Percentiles rank a stretch among this genome's conserved stretches.
phyloP scores from a whole-genome alignment of 2,329 filamentous ascomycete genomes.

The Colletotrichum ledebouriae region DNA sequence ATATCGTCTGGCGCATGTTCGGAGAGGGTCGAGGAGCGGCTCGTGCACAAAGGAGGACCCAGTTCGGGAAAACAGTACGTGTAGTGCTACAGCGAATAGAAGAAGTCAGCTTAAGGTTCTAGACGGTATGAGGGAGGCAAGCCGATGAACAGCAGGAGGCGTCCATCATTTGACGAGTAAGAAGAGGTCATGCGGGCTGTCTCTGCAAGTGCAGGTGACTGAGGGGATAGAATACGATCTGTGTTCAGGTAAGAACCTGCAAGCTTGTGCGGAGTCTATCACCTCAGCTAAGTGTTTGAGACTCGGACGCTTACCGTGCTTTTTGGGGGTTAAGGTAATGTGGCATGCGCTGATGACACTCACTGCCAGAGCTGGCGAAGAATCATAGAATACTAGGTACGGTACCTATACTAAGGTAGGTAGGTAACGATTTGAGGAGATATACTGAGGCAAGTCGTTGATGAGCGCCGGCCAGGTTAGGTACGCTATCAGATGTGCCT shows the following conservation, averaged over 20 bases:
- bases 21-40: neutral
- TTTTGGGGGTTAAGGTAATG: neutral
- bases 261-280: slow-evolving; percentile 19
- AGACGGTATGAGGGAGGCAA: neutral
- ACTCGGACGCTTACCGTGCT: neutral
- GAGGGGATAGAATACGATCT: slow-evolving; percentile 3
- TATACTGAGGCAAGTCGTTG: too few species aligned
- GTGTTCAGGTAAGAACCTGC: slow-evolving; percentile 5
- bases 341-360: slow-evolving; percentile 4
- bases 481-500: neutral
- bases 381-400: neutral
- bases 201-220: slow-evolving; percentile 30
- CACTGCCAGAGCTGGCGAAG: neutral
- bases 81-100: neutral
- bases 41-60: neutral
- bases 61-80: neutral
- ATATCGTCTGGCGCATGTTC: slow-evolving; percentile 25
- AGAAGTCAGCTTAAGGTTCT: neutral
- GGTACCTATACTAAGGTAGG: too few species aligned
- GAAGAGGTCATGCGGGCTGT: slow-evolving; percentile 17
- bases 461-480: too few species aligned
- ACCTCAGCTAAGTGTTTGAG: neutral
- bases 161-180: slow-evolving; percentile 20
- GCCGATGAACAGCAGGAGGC: neutral
- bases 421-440: neutral